phyloP scores from a whole-genome alignment of 768 basidiomycete genomes.

The Xerocomellus intermedius region DNA sequence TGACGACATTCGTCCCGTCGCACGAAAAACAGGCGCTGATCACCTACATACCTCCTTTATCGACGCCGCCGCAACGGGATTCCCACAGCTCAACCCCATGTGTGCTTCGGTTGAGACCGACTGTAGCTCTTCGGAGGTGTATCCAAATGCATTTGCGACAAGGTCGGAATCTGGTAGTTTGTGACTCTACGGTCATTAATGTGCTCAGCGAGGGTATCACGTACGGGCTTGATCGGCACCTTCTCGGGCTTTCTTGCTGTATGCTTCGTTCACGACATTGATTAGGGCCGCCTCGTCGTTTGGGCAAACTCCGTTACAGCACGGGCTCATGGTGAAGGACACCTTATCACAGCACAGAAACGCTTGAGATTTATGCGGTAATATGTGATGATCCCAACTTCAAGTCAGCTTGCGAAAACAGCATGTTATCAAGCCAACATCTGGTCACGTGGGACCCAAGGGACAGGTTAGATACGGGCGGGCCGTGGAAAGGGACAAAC shows the following conservation, averaged over 20 bases:
- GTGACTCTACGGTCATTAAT: not conserved
- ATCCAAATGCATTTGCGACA: slow-evolving; percentile 43
- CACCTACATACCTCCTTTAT: slow-evolving; percentile 46
- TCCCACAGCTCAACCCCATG: slow-evolving; percentile 55
- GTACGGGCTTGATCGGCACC: slow-evolving; percentile 11
- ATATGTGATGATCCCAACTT: too few relatives aligned
- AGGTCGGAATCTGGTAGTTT: slow-evolving; percentile 10
- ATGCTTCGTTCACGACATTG: slow-evolving; percentile 10
- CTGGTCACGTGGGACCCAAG: too few relatives aligned
- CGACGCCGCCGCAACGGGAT: slow-evolving; percentile 45
- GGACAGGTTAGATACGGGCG: too few relatives aligned
- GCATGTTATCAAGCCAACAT: too few relatives aligned
- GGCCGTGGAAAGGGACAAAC: too few relatives aligned
- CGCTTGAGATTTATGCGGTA: too few relatives aligned
- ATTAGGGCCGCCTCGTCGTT: not conserved
- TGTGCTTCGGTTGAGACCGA: slow-evolving; percentile 44
- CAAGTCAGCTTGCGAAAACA: too few relatives aligned
- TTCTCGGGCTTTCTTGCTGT: slow-evolving; percentile 9
- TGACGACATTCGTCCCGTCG: not conserved
- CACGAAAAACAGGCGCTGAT: not conserved
- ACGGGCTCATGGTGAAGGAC: not conserved
- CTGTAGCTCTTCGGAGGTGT: slow-evolving; percentile 41
- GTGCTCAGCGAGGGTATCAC: not conserved
- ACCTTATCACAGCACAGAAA: too few relatives aligned
- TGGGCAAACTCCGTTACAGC: not conserved